Conservation (phyloP, 1,284 basidiomycete genomes). For the Phellinidium pouzarii region DNA sequence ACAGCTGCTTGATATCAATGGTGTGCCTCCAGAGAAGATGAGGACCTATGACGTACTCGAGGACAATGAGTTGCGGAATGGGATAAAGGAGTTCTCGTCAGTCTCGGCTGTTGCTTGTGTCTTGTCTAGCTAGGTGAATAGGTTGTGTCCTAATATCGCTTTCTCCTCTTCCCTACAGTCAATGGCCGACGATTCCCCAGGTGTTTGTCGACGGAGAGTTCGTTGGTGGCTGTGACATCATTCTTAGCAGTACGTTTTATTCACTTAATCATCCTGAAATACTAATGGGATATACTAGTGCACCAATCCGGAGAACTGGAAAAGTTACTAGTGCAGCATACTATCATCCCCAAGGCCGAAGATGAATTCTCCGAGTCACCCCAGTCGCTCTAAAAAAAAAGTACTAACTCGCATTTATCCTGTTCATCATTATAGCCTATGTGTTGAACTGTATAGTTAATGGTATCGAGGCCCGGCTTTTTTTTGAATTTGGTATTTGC, state of each 20-base stretch:
- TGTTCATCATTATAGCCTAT: slow-evolving; percentile 2
- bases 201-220: slow-evolving; percentile 94
- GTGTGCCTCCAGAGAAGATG: slow-evolving; percentile 74
- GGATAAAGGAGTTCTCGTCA: slow-evolving; percentile 95
- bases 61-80: slow-evolving; percentile 75
- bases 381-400: neutral
- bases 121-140: neutral
- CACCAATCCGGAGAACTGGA: slow-evolving; percentile 95
- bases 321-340: slow-evolving; percentile 68
- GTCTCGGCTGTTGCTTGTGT: slow-evolving; percentile 29
- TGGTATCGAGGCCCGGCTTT: neutral
- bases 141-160: neutral
- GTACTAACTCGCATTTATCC: neutral
- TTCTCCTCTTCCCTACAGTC: slow-evolving; percentile 45
- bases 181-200: slow-evolving; percentile 98
- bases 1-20: slow-evolving; percentile 87
- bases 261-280: neutral
- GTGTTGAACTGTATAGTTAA: slow-evolving; percentile 5
- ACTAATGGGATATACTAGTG: slow-evolving; percentile 47
- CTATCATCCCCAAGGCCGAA: slow-evolving; percentile 45
- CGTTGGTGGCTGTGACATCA: slow-evolving; percentile 93
- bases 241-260: slow-evolving; percentile 74
- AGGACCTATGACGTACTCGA: slow-evolving; percentile 87
- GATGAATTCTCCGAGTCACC: neutral
- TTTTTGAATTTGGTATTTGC: neutral